Conservation (phyloP, 2,329 filamentous ascomycete species). For the Cladosporium sp. region DNA sequence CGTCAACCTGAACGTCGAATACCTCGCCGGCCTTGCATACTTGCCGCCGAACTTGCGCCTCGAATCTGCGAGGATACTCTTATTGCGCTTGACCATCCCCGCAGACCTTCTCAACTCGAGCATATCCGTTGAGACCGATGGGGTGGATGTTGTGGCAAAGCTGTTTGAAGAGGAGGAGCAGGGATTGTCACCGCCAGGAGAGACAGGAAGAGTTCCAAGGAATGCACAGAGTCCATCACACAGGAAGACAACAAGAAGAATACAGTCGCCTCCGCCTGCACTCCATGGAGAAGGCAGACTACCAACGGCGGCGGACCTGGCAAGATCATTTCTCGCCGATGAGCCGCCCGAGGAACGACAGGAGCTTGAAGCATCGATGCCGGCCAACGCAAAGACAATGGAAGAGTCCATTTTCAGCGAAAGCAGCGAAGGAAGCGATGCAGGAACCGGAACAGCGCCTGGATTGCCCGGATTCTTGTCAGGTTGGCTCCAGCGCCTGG, state of each 20-base stretch:
- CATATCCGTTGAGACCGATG: conserved; percentile 76
- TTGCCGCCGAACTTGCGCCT: conserved; percentile 69
- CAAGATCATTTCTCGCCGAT: conserved; percentile 71
- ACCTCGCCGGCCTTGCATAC: conserved; percentile 36
- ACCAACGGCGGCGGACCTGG: conserved; percentile 67
- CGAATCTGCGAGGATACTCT: conserved; percentile 66
- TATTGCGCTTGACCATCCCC: conserved; percentile 76
- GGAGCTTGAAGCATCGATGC: conserved; percentile 64
- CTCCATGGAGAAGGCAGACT: conserved; percentile 39
- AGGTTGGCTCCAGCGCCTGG: conserved; percentile 66
- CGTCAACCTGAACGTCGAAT: conserved; percentile 71
- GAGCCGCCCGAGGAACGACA: conserved; percentile 62
- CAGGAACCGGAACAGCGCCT: conserved; percentile 67
- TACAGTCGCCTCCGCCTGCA: conserved; percentile 27
- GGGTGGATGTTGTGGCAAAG: conserved; percentile 61
- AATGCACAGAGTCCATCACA: conserved; percentile 29
- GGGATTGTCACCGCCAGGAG: conserved; percentile 7
- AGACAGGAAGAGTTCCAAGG: conserved; percentile 23
- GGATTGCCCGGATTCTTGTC: conserved; percentile 66
- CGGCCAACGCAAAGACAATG: conserved; percentile 51
- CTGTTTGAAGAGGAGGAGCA: conserved; percentile 19
- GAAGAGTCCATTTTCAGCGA: conserved; percentile 54
- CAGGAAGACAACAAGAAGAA: conserved; percentile 31
- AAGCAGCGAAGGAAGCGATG: conserved; percentile 53
- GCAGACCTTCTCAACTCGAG: conserved; percentile 83